phyloP scores from a whole-genome alignment of 345 rosid genomes.

The Arabidopsis arenosa region DNA sequence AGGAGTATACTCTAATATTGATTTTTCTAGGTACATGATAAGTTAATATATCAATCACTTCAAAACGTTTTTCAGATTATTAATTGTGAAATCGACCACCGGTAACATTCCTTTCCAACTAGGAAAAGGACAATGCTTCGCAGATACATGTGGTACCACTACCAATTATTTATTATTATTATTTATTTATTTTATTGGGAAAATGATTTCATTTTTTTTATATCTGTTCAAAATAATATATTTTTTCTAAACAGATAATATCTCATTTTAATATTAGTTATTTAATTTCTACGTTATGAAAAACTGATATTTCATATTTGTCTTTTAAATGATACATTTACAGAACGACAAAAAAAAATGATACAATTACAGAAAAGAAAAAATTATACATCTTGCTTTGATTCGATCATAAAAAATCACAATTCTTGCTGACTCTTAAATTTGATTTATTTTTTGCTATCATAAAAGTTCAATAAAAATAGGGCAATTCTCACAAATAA shows the following conservation, averaged over 20 bases:
- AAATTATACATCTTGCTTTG: background rate
- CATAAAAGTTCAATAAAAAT: too few relatives aligned
- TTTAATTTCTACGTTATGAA: background rate
- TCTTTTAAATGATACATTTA: too few relatives aligned
- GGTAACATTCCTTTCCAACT: conserved; percentile 40
- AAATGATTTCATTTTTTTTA: background rate
- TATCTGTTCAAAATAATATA: background rate
- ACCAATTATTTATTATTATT: background rate
- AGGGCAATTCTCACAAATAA: too few relatives aligned
- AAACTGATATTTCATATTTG: too few relatives aligned
- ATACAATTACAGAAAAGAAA: too few relatives aligned
- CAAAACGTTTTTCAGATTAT: background rate
- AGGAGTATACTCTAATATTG: background rate
- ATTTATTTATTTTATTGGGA: too few relatives aligned
- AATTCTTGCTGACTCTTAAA: background rate
- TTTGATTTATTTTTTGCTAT: background rate
- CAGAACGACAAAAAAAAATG: too few relatives aligned
- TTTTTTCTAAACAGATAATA: background rate
- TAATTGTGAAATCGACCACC: conserved; percentile 1
- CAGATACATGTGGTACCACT: conserved; percentile 27
- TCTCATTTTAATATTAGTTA: background rate
- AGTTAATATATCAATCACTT: background rate
- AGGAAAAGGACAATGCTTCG: conserved; percentile 35
- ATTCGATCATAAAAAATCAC: background rate
- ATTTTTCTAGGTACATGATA: background rate